Percentiles rank a stretch among this genome's conserved stretches.
These are phyloP conservation scores for Boletus rubescentipes DNA, from an alignment of 768 basidiomycete genomes.

Conservation along the genomic window DNA sequence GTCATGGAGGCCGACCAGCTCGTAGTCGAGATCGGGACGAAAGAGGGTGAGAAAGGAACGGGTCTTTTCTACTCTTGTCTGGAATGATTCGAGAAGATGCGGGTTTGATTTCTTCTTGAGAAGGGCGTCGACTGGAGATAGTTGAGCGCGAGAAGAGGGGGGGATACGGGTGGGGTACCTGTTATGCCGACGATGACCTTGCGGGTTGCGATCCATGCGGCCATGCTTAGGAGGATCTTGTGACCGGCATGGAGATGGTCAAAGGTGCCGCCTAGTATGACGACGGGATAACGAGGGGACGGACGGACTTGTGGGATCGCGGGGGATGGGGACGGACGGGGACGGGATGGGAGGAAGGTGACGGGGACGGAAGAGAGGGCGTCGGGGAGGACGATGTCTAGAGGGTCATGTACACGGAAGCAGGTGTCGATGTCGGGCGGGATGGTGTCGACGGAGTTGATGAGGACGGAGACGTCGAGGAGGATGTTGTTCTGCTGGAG, in stretches of 20 bases:
- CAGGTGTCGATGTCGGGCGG: conserved; percentile 41
- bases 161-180: conserved; percentile 42
- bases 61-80: conserved; percentile 53
- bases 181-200: conserved; percentile 92
- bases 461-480: conserved; percentile 75
- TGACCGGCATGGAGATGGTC: conserved; percentile 98
- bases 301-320: not conserved
- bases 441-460: conserved; percentile 54
- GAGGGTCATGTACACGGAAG: conserved; percentile 39
- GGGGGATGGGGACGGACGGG: conserved; percentile 3
- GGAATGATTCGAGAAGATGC: conserved; percentile 63
- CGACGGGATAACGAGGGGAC: conserved; percentile 52
- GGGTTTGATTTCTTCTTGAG: conserved; percentile 70
- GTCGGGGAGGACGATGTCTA: conserved; percentile 41
- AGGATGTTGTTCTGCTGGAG: conserved; percentile 66
- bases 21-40: conserved; percentile 59
- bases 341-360: conserved; percentile 14
- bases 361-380: conserved; percentile 39
- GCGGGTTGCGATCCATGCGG: conserved; percentile 70
- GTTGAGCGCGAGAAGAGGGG: conserved; percentile 10
- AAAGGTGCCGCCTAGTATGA: conserved; percentile 94
- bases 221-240: conserved; percentile 94
- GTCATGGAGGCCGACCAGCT: conserved; percentile 76
- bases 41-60: conserved; percentile 71
- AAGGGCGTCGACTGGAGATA: conserved; percentile 59